Base-by-base conservation (phyloP, 2,329 filamentous ascomycete species). In the Drechslera avenae region DNA sequence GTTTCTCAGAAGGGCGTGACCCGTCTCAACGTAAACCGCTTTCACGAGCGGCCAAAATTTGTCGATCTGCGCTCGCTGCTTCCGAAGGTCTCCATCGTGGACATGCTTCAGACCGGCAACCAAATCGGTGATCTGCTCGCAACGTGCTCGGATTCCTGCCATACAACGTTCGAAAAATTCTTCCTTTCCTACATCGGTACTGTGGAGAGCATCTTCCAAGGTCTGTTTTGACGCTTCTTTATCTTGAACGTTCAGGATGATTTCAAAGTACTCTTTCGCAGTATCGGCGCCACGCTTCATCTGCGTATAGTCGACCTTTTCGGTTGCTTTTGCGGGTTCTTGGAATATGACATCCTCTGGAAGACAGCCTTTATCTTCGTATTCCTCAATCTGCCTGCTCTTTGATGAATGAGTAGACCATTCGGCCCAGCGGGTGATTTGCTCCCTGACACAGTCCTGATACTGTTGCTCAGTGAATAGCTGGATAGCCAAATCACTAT, bases 201-300 rank as follows among this genome's bases (percentile, higher is more conserved):
- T 5, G 10, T 57, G 18, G 2, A 57, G 56, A 2, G 5, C 2
- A 1, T 46, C 8, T 3, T 54, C 23, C 21, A 4, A 59, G 47
- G 28, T n/a, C 16, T 7, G 14, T 14, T 18, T 36, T 13, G 3
- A 12, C 2, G 1, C 8, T 4, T 9, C 16, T 7, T 21, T 35
- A 13, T 18, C 36, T 9, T 36, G 16, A 7, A 46, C 46, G 16
- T 56, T 14, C 31, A 57, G 56, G 10, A 59, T 49, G 43, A 57
- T 48, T 1, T 28, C 26, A n/a, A 60, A 60, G 19, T 56, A 58
- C 0, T 52, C 40, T 17, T 46, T 49, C 2, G 54, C 56, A 8
- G 56, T 57, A 13, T 8, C 8, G 1, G 39, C 34, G 2, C 12
- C 36, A 7, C 21, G 47, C 3, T 4, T 5, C 21, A 7, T 5